Evolutionary conservation across 176 grass and related monocot genomes (phyloP).

Genomic region (Bothriochloa decipiens): DNA sequence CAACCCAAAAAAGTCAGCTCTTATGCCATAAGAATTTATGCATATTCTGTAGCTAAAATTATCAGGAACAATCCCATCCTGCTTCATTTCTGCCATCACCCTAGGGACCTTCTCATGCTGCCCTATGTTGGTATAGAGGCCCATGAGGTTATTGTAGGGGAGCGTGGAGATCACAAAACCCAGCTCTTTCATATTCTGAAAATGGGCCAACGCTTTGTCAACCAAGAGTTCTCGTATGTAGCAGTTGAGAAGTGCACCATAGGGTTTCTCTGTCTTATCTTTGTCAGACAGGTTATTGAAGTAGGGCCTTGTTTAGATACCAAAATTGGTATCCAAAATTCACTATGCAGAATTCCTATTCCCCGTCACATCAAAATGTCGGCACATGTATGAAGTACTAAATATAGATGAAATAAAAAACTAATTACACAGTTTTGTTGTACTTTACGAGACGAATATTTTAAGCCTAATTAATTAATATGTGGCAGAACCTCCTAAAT

Average conservation of each 20-base stretch:
- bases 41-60: slow-evolving; percentile 91
- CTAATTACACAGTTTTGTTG: too few relatives aligned
- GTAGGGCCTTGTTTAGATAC: slow-evolving; percentile 20
- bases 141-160: slow-evolving; percentile 83
- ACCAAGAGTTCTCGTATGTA: slow-evolving; percentile 62
- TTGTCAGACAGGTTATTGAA: slow-evolving; percentile 63
- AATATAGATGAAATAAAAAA: too few relatives aligned
- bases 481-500: too few relatives aligned
- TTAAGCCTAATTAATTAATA: too few relatives aligned
- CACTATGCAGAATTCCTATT: too few relatives aligned
- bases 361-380: too few relatives aligned
- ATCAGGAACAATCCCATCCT: slow-evolving; percentile 68
- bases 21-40: slow-evolving; percentile 73
- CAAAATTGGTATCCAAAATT: too few relatives aligned
- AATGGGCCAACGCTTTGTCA: slow-evolving; percentile 72
- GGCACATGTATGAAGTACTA: too few relatives aligned
- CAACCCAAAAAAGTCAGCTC: slow-evolving; percentile 73
- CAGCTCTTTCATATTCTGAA: slow-evolving; percentile 78
- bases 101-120: slow-evolving; percentile 79
- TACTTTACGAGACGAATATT: too few relatives aligned
- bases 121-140: slow-evolving; percentile 69
- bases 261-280: slow-evolving; percentile 68
- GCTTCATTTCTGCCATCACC: slow-evolving; percentile 77
- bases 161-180: slow-evolving; percentile 58
- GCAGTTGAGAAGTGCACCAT: slow-evolving; percentile 82